These are phyloP conservation scores for Entomortierella beljakovae DNA, from an alignment of 192 early-diverging fungal genomes.

Conservation along the genomic window DNA sequence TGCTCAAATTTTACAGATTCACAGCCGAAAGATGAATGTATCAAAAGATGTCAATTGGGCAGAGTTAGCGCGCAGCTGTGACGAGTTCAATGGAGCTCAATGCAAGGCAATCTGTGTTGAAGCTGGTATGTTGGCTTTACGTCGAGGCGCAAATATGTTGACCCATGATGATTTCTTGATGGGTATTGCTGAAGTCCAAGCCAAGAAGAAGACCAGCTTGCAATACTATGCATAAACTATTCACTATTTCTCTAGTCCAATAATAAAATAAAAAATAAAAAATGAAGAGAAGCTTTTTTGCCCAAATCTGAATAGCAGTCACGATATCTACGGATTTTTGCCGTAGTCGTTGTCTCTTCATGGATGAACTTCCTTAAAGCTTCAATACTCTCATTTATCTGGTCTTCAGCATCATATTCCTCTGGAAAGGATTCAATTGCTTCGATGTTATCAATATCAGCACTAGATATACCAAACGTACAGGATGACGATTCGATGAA, in stretches of 20 bases:
- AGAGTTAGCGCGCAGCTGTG: slow-evolving; percentile 93
- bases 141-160: slow-evolving; percentile 88
- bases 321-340: no score
- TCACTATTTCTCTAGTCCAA: no score
- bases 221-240: slow-evolving; percentile 83
- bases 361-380: no score
- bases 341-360: no score
- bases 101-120: slow-evolving; percentile 99
- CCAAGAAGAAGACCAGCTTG: slow-evolving; percentile 98
- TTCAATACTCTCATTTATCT: no score
- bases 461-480: no score
- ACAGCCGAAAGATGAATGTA: slow-evolving; percentile 99
- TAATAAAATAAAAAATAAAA: slow-evolving; percentile 8
- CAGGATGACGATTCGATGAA: no score
- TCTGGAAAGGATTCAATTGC: no score
- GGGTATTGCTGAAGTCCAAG: slow-evolving; percentile 97
- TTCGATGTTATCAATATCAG: no score
- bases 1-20: slow-evolving; percentile 96
- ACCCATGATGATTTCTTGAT: slow-evolving; percentile 97
- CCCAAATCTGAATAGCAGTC: no score
- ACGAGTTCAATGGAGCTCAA: slow-evolving; percentile 99
- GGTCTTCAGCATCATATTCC: no score
- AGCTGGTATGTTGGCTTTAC: slow-evolving; percentile 97
- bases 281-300: no score
- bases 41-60: slow-evolving; percentile 94